Conservation (phyloP, 2,329 filamentous ascomycete species). For the Gaeumannomyces sp. region DNA sequence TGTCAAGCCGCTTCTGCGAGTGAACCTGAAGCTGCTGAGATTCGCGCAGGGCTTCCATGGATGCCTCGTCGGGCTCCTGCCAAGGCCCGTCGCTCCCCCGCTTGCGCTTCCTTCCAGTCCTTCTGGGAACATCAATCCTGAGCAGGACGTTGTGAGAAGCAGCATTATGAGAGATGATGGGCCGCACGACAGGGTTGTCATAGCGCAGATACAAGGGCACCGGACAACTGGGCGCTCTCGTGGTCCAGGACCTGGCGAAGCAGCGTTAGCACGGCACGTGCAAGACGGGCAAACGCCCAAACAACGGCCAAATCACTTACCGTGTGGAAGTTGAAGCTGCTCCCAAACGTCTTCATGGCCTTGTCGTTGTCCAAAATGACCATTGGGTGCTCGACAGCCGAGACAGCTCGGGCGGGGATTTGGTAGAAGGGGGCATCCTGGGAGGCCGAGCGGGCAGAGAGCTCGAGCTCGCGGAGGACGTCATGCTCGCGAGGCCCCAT, state of each 20-base stretch:
- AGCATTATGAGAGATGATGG: constrained; percentile 69
- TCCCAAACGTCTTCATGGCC: constrained; percentile 34
- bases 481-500: constrained; percentile 1
- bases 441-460: constrained; percentile 9
- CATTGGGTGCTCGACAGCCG: constrained; percentile 39
- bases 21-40: background rate
- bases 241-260: constrained; percentile 32
- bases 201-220: constrained; percentile 71
- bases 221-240: constrained; percentile 36
- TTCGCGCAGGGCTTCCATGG: background rate
- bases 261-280: constrained; percentile 24
- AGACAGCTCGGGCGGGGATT: constrained; percentile 31
- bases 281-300: background rate
- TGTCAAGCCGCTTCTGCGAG: constrained; percentile 28
- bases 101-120: constrained; percentile 82
- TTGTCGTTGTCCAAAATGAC: constrained; percentile 34
- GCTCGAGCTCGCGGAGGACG: background rate
- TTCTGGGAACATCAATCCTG: constrained; percentile 78
- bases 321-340: constrained; percentile 30
- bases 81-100: constrained; percentile 64
- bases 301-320: constrained; percentile 20
- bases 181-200: constrained; percentile 71
- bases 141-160: constrained; percentile 78
- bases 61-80: constrained; percentile 39
- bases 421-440: constrained; percentile 28